Evolutionary conservation across 495 filamentous ascomycete species (phyloP), one percentile per base, ranked within the genome.

Genomic region (Rhypophila decipiens): DNA sequence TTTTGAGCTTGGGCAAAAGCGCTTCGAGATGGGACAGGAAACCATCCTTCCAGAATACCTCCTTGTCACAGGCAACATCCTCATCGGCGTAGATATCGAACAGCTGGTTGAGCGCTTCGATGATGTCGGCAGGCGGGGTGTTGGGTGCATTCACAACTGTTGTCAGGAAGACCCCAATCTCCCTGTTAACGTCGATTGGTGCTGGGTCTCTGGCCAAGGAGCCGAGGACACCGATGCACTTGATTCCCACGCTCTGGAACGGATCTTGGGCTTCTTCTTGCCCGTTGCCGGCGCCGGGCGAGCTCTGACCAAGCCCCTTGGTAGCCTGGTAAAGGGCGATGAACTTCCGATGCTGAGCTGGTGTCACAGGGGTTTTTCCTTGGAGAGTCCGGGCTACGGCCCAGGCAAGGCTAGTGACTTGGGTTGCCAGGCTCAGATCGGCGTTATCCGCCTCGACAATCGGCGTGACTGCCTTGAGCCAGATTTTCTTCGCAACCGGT

Each of bases 1-100:
- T 61, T 67, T 71, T 76, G 40, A 76, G 60, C 49, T 66, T 75
- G 5, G 76, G 74, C 35, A 66, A 37, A 2, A 65, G 60, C 24
- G 68, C 75, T 49, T 80, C 72, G 2, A 83, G 61, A 55, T 80
- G 77, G 57, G 69, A 61, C 36, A 80, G 58, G 54, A 83, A 82
- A n/a, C 66, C 69, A 44, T 77, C 66, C 42, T 71, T 74, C 71
- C 77, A 79, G 54, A 84, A 84, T 3, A 83, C 76, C 31, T 78
- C 73, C 47, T 59, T 66, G 49, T 83, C 80, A 50, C 72, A 77
- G 24, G 65, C 58, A 44, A 62, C 71, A 13, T 66, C 65, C 46
- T 75, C 73, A 45, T 84, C 80, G 5, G 74, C 74, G 52, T 84
- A 84, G 27, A 83, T 73, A 40, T 83, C 80, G 50, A 79, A 79